Evolutionary conservation across 768 basidiomycete genomes (phyloP).

Genomic region (Rhodotorula kratochvilovae): DNA sequence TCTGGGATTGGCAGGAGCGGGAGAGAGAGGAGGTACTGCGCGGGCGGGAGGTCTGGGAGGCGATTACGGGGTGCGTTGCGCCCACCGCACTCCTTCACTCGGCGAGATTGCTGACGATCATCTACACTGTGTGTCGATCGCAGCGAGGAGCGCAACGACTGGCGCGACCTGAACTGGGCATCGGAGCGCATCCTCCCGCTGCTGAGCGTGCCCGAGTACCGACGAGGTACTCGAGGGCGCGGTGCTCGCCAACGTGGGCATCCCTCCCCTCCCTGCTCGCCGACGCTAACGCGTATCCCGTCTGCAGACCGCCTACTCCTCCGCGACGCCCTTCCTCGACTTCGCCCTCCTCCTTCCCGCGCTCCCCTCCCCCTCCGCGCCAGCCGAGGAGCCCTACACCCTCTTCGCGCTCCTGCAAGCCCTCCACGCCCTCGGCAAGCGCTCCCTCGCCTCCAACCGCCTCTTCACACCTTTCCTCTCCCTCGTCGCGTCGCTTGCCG

Average conservation of each 20-base stretch:
- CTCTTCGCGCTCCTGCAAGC: conserved; percentile 58
- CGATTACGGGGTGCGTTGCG: conserved; percentile 52
- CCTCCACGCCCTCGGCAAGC: conserved; percentile 57
- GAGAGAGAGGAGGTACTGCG: not conserved
- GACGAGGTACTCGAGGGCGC: conserved; percentile 27
- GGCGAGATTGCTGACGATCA: conserved; percentile 48
- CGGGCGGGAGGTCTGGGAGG: conserved; percentile 40
- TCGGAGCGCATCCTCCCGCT: conserved; percentile 27
- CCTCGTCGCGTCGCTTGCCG: conserved; percentile 67
- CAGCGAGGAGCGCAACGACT: conserved; percentile 48
- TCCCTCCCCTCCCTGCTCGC: conserved; percentile 30
- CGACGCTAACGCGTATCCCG: not conserved
- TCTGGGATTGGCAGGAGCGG: conserved; percentile 49
- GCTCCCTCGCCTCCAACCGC: conserved; percentile 61
- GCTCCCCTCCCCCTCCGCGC: conserved; percentile 60
- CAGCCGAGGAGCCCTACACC: conserved; percentile 54
- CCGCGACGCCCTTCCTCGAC: conserved; percentile 29
- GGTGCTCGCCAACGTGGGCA: conserved; percentile 9
- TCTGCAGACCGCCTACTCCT: conserved; percentile 41
- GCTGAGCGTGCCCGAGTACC: conserved; percentile 17
- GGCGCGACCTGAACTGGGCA: conserved; percentile 20
- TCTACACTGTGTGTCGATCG: too few species aligned
- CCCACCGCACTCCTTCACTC: not conserved
- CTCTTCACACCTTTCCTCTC: conserved; percentile 78
- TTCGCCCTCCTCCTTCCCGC: conserved; percentile 60